These are phyloP conservation scores for Articulospora tetracladia DNA, from an alignment of 495 filamentous ascomycete species.

Conservation along the genomic window DNA sequence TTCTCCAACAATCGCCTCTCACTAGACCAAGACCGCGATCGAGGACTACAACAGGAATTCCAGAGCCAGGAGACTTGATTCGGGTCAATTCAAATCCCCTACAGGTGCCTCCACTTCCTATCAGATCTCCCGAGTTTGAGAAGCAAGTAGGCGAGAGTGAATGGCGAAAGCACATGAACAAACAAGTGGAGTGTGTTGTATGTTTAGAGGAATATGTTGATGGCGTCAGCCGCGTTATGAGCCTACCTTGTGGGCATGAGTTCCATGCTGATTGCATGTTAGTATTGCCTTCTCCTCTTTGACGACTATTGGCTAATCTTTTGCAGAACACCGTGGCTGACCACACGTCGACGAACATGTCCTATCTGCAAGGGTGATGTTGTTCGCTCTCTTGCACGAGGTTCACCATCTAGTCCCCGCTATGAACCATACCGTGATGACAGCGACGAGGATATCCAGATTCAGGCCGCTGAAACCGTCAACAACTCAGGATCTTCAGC, in stretches of 20 bases:
- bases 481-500: constrained; percentile 47
- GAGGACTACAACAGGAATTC: constrained; percentile 58
- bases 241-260: constrained; percentile 95
- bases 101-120: constrained; percentile 17
- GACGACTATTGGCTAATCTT: constrained; percentile 4
- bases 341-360: constrained; percentile 88
- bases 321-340: constrained; percentile 92
- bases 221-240: constrained; percentile 94
- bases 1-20: constrained; percentile 47
- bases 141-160: constrained; percentile 51
- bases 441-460: constrained; percentile 43
- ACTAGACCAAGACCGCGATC: constrained; percentile 57
- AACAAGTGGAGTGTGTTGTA: constrained; percentile 94
- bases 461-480: constrained; percentile 32
- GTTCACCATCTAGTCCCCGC: constrained; percentile 34
- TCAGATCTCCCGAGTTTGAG: constrained; percentile 28
- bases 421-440: constrained; percentile 49
- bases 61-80: constrained; percentile 32
- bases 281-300: constrained; percentile 39
- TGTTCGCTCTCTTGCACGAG: constrained; percentile 56
- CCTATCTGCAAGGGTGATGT: constrained; percentile 98
- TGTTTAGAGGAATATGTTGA: constrained; percentile 97
- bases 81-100: constrained; percentile 21
- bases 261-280: constrained; percentile 99
- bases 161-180: constrained; percentile 79